Conservation (phyloP, 805 yeast species). For the Pichia californica region DNA sequence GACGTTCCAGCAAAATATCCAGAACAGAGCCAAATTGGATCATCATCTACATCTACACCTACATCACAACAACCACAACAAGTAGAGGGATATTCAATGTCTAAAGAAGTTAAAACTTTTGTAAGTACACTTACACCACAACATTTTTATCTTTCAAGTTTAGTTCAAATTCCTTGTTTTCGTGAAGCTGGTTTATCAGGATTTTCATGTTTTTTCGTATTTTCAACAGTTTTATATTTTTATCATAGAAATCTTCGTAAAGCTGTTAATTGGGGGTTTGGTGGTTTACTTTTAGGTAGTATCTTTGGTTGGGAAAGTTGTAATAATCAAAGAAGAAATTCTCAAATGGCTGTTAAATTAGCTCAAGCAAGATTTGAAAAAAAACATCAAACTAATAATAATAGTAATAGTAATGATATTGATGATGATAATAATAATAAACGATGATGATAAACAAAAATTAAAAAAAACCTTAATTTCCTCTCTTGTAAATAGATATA, state of each 20-base stretch:
- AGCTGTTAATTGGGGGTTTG: constrained; percentile 77
- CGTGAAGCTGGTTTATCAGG: constrained; percentile 76
- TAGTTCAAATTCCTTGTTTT: constrained; percentile 66
- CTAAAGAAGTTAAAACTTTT: constrained; percentile 18
- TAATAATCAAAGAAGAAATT: constrained; percentile 59
- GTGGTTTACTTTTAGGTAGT: constrained; percentile 73
- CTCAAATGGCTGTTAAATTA: constrained; percentile 57
- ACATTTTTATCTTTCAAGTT: constrained; percentile 47
- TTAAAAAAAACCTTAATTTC: too few species aligned
- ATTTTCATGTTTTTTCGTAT: constrained; percentile 62
- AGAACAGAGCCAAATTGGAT: background rate
- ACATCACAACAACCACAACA: background rate
- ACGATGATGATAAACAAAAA: too few species aligned
- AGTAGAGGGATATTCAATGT: constrained; percentile 13
- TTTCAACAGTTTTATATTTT: constrained; percentile 59
- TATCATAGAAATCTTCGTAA: constrained; percentile 56
- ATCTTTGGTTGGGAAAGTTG: constrained; percentile 93
- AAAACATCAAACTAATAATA: constrained; percentile 8
- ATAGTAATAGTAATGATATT: too few species aligned
- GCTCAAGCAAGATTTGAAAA: constrained; percentile 48
- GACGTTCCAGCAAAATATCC: constrained; percentile 48
- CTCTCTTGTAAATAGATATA: too few species aligned
- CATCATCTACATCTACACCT: too few species aligned
- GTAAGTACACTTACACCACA: constrained; percentile 33
- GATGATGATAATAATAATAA: too few species aligned